phyloP scores from a whole-genome alignment of 495 filamentous ascomycete species.

The Xylaria longipes region DNA sequence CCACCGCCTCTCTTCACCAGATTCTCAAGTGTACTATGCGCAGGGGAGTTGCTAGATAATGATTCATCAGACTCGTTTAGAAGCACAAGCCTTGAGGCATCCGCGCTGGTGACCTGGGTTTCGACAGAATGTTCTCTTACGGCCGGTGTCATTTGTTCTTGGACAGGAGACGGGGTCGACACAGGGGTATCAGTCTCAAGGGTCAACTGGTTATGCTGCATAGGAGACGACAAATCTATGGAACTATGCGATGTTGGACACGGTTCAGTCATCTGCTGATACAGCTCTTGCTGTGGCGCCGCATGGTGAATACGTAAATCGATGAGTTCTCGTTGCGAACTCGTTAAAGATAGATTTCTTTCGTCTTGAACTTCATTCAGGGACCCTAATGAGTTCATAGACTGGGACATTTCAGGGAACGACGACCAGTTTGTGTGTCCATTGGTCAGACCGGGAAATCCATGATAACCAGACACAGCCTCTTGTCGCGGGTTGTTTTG shows the following conservation, averaged over 20 bases:
- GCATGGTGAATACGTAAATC: conserved; percentile 1
- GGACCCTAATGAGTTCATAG: conserved; percentile 20
- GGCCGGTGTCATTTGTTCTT: not conserved
- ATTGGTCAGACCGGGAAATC: not conserved
- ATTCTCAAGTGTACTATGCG: not conserved
- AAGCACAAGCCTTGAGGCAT: conserved; percentile 1
- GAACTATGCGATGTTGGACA: not conserved
- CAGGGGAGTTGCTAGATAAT: not conserved
- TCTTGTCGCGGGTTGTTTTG: conserved; percentile 17
- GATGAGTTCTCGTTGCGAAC: conserved; percentile 13
- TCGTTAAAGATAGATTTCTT: conserved; percentile 11
- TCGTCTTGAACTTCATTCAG: conserved; percentile 27
- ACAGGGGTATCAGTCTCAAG: not conserved
- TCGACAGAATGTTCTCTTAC: not conserved
- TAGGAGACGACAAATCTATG: conserved; percentile 2
- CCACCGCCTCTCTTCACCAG: conserved; percentile 10
- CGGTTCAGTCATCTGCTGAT: not conserved
- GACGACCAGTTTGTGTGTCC: conserved; percentile 4
- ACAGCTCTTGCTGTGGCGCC: not conserved
- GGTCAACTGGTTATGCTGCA: not conserved
- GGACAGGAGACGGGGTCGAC: not conserved
- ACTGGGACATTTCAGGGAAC: conserved; percentile 24
- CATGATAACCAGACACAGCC: conserved; percentile 16
- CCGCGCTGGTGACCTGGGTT: not conserved
- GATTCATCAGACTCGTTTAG: conserved; percentile 11